Base-by-base conservation (phyloP, 2,329 filamentous ascomycete genomes). In the Blastomyces emzantsi region DNA sequence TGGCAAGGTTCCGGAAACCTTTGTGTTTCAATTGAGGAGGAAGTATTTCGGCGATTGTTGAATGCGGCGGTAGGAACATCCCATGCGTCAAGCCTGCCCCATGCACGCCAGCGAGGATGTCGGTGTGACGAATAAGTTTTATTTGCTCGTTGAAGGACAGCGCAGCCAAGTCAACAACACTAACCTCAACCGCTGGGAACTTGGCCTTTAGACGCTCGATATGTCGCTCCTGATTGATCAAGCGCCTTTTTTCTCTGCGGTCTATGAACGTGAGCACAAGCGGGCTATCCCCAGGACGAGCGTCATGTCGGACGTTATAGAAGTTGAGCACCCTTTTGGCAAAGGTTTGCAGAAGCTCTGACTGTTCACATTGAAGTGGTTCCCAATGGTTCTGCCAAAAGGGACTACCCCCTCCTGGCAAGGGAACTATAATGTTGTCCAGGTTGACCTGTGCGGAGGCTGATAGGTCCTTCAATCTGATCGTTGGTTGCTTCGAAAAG, bases 81-180 rank as follows among this genome's bases (percentile, higher is more conserved):
- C 62, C 62, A 59, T 80, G 77, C 4, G 78, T 77, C 19, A 80
- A 68, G 0, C 76, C 78, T 0, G 78, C 77, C 52, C 79, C 79
- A 67, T 81, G 78, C 1, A 78, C 74, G 39, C 78, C 78, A 6
- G 79, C 73, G 9, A 81, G 70, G 19, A 80, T 66, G 64, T 80
- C 77, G 0, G 78, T 79, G 33, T 69, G 68, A 17, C 70, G 73
- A 11, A 73, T 70, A 1, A 77, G 47, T 9, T 65, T 62, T 5
- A 80, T 54, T 67, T 80, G 78, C 43, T 77, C 70, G 0, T 61
- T 45, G 52, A 80, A 73, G 7, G 76, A 61, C n/a, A 78, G 63
- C n/a, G 67, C 63, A 0, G 73, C 74, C 64, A 80, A 77, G 66
- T 79, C 76, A 25, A 80, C 66, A 9, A 72, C 67, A 17, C 70